Evolutionary conservation across 768 basidiomycete genomes (phyloP).

Genomic region (Amanita rubescens): DNA sequence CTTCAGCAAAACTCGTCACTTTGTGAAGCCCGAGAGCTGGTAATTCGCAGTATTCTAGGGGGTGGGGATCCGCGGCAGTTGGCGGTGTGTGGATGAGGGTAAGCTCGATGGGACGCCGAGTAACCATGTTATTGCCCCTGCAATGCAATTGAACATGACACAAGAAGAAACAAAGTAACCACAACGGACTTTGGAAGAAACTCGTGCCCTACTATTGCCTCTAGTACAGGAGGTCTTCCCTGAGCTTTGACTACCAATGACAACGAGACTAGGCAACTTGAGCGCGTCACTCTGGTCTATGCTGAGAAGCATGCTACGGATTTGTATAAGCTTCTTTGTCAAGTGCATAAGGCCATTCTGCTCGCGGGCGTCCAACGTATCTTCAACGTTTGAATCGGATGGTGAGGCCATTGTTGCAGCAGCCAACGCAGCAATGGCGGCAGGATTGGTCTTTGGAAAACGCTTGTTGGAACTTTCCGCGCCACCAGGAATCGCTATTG

Average conservation of each 20-base stretch:
- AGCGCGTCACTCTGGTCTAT: slow-evolving; percentile 94
- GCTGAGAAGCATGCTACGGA: slow-evolving; percentile 87
- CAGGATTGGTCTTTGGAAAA: slow-evolving; percentile 51
- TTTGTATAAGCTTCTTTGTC: slow-evolving; percentile 93
- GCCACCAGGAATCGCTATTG: slow-evolving; percentile 22
- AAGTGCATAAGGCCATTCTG: slow-evolving; percentile 84
- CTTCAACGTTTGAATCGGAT: slow-evolving; percentile 44
- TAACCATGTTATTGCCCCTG: slow-evolving; percentile 99
- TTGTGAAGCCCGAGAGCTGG: slow-evolving; percentile 84
- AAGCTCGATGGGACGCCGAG: slow-evolving; percentile 94
- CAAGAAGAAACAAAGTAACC: background rate
- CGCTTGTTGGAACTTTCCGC: slow-evolving; percentile 32
- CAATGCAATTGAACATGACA: background rate
- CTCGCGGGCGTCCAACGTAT: slow-evolving; percentile 41
- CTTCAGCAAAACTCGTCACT: slow-evolving; percentile 84
- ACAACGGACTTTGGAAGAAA: slow-evolving; percentile 90
- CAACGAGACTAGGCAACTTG: slow-evolving; percentile 95
- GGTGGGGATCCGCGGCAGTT: slow-evolving; percentile 37
- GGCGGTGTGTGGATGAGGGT: slow-evolving; percentile 90
- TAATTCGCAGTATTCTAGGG: slow-evolving; percentile 89
- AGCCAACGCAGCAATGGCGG: slow-evolving; percentile 65
- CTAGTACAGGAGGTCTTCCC: slow-evolving; percentile 97
- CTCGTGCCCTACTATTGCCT: slow-evolving; percentile 96
- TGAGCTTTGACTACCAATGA: slow-evolving; percentile 96
- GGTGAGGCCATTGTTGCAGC: slow-evolving; percentile 77